Evolutionary conservation across 2,329 filamentous ascomycete species (phyloP), one percentile per base, ranked within the genome.

Genomic region (Phialocephala sp.): DNA sequence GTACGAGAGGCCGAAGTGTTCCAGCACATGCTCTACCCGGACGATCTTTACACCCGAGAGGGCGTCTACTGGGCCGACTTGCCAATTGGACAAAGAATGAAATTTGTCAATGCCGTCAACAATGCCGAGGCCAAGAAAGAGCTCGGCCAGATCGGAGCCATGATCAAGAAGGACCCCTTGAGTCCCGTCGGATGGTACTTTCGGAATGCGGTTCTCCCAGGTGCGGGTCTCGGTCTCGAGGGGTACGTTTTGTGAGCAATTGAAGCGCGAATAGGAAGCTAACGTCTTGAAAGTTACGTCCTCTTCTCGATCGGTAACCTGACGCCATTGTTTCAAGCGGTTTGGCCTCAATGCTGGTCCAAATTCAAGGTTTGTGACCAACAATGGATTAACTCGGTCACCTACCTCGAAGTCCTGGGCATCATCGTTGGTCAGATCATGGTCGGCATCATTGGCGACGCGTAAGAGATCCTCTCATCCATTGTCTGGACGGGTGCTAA

Each of bases 281-380:
- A 18, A 61, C 37, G 5, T 36, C 65, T 72, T 61, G 72, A 39
- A 2, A 88, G 93, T 73, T 98, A 97, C 76, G 94, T 97, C 50
- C 86, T 98, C 22, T 98, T 98, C 84, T 97, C 94, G 69, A 97
- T 98, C 72, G 94, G 94, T 65, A 97, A 97, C 79, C 83, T 98
- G 70, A 88, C 91, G 75, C 91, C 94, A 4, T 84, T 98, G 12
- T 94, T 97, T 76, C 79, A 87, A 67, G 84, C 87, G 39, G 87
- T 88, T 6, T 98, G 94, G 85, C 86, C 88, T 0, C 72, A 80
- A 3, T 98, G 94, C 82, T 98, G 94, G 94, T 81, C 82, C 27
- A 76, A 76, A 0, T 78, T 85, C 66, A 78, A 83, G 2, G 88
- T 86, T 35, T 98, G 94, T 82, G 86, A 87, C 75, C 79, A 86